These are phyloP conservation scores for Bipolaris sorokiniana DNA, from an alignment of 2,329 filamentous ascomycete species.

Conservation along the genomic window DNA sequence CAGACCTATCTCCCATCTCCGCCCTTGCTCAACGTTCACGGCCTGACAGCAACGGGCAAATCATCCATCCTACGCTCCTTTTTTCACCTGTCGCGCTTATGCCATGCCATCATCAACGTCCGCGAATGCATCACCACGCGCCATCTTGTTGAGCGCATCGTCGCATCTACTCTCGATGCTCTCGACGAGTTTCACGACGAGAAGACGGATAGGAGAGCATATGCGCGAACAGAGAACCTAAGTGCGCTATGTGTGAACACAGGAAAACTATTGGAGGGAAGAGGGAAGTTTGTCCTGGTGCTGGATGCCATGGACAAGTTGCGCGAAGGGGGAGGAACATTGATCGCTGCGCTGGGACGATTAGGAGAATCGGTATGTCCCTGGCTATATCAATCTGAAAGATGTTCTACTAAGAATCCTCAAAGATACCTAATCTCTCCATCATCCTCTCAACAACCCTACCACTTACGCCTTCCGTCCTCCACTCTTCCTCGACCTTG, in stretches of 20 bases:
- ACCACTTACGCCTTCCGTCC: conserved; percentile 67
- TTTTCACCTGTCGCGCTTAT: conserved; percentile 59
- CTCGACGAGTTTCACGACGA: conserved; percentile 51
- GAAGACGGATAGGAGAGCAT: conserved; percentile 51
- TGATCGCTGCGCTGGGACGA: conserved; percentile 80
- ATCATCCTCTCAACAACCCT: conserved; percentile 78
- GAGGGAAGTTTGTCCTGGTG: conserved; percentile 75
- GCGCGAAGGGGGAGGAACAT: conserved; percentile 76
- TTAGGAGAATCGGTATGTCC: conserved; percentile 76
- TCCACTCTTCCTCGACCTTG: conserved; percentile 73
- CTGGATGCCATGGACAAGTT: conserved; percentile 88
- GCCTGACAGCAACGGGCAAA: conserved; percentile 87
- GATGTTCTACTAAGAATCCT: conserved; percentile 5
- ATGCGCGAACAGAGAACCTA: conserved; percentile 77
- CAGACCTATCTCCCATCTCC: conserved; percentile 72
- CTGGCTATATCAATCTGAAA: conserved; percentile 8
- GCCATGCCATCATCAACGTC: conserved; percentile 69
- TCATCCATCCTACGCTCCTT: conserved; percentile 70
- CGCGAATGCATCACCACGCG: conserved; percentile 78
- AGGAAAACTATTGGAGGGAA: conserved; percentile 64
- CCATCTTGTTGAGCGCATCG: conserved; percentile 76
- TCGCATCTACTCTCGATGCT: conserved; percentile 58
- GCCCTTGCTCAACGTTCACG: conserved; percentile 78
- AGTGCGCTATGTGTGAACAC: conserved; percentile 78
- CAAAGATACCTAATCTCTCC: conserved; percentile 77